A percentile compares a stretch with the other conserved stretches of the same genome.
Conservation (phyloP, 23 red algal genomes). For the Pyropia yezoensis region DNA sequence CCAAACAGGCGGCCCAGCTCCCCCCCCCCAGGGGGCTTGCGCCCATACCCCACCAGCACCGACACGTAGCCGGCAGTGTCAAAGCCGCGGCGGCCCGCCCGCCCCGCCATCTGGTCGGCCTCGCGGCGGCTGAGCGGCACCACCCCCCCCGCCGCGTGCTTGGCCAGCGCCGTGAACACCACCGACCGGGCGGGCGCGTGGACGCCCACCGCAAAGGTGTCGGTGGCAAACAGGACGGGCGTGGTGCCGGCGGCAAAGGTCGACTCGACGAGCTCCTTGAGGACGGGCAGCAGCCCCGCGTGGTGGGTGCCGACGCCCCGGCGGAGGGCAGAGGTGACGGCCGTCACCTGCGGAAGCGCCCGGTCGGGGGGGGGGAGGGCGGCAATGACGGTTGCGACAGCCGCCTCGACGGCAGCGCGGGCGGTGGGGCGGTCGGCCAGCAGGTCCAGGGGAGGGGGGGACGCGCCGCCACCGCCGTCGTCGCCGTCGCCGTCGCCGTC, state of each 20-base stretch:
- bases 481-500: too few species aligned
- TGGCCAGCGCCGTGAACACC: constrained; percentile 63
- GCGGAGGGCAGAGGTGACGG: constrained; percentile 32
- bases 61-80: constrained; percentile 54
- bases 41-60: too few species aligned
- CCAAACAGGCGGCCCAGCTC: too few species aligned
- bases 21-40: too few species aligned
- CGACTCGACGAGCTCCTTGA: constrained; percentile 94
- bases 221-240: constrained; percentile 89
- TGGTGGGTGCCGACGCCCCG: constrained; percentile 58
- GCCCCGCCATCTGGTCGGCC: constrained; percentile 93
- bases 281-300: constrained; percentile 33
- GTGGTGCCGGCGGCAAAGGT: constrained; percentile 85
- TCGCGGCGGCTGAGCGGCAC: constrained; percentile 60
- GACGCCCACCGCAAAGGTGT: constrained; percentile 96
- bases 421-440: too few species aligned
- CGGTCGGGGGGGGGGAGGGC: constrained; percentile 24
- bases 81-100: constrained; percentile 85
- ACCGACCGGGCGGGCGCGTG: constrained; percentile 95
- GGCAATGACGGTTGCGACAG: too few species aligned
- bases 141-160: constrained; percentile 65
- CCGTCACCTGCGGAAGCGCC: constrained; percentile 73
- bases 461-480: too few species aligned
- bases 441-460: too few species aligned
- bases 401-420: too few species aligned